Evolutionary conservation across 495 filamentous ascomycete genomes (phyloP), one percentile per base, ranked within the genome.

Genomic region (Articulospora tetracladia): DNA sequence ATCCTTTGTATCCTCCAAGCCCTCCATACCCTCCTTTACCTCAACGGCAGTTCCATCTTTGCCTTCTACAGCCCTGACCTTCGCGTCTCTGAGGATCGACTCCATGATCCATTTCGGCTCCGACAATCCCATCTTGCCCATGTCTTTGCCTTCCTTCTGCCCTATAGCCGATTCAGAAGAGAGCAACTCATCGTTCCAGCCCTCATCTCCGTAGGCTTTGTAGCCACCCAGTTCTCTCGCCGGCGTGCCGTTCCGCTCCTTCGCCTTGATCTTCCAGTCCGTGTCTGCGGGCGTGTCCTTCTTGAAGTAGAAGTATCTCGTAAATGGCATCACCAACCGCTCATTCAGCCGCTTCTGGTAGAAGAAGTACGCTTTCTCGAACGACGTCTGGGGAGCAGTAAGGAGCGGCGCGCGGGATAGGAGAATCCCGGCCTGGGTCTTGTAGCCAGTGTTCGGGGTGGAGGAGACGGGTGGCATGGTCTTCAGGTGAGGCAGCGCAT

Each of bases 301-400:
- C 79, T 95, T 96, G 87, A 92, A 96, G 82, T 96, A 99, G 75
- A 97, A 94, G 71, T 90, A 92, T 54, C 88, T 84, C 19, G 87
- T 89, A 77, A 99, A 99, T 1, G 93, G 93, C 10, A 93, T 80
- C 12, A 85, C 84, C 28, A 97, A 79, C 12, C 94, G 91, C 77
- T 99, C 94, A 74, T 99, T 96, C 55, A 99, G 81, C 13, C 94
- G 92, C 60, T 91, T 90, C 76, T 99, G 94, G 78, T 99, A 99
- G 72, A 98, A 90, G 78, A 86, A 94, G 77, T 83, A 97, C 53
- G 93, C 79, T 71, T 91, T 87, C 74, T 99, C 94, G 73, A 99
- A 98, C 13, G 89, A 79, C 30, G 86, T 87, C 19, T 91, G 87
- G 53, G 87, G 79, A 60, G 88, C 89, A 53, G 95, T 98, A 63